phyloP scores from a whole-genome alignment of 805 yeast species.

The Starmerella apicola region DNA sequence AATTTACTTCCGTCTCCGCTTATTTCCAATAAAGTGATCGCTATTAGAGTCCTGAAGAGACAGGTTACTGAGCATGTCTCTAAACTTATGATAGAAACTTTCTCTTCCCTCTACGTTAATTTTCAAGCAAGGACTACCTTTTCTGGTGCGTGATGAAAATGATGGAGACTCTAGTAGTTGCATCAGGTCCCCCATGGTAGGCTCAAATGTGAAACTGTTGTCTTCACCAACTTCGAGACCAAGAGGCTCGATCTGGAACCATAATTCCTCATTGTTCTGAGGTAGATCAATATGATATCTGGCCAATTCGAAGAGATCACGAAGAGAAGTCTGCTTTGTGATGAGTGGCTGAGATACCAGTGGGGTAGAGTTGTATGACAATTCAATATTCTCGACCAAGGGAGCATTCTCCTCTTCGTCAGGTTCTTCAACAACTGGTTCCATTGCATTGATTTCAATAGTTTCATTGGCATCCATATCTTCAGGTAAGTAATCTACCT shows the following conservation, averaged over 20 bases:
- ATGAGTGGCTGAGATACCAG: background rate
- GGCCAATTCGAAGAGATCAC: background rate
- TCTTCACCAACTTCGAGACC: slow-evolving; percentile 23
- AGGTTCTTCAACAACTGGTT: background rate
- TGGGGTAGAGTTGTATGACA: background rate
- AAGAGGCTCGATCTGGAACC: slow-evolving; percentile 18
- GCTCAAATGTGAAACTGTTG: slow-evolving; percentile 20
- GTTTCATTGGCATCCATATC: background rate
- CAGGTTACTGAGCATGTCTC: background rate
- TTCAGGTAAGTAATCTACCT: too few relatives aligned
- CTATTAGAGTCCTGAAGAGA: too few relatives aligned
- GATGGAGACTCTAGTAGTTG: slow-evolving; percentile 9
- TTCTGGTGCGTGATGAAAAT: background rate
- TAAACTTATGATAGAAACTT: slow-evolving; percentile 5
- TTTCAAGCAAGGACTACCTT: background rate
- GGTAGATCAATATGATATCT: background rate
- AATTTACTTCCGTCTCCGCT: too few relatives aligned
- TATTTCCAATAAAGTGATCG: too few relatives aligned
- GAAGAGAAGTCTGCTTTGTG: background rate
- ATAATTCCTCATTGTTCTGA: slow-evolving; percentile 1
- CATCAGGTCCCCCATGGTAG: slow-evolving; percentile 20
- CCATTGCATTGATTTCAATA: background rate
- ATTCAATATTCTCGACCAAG: background rate
- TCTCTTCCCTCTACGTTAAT: slow-evolving; percentile 1
- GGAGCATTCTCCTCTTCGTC: background rate